phyloP scores from a whole-genome alignment of 169 alveolate species.

The Cryptosporidium xiaoi region DNA sequence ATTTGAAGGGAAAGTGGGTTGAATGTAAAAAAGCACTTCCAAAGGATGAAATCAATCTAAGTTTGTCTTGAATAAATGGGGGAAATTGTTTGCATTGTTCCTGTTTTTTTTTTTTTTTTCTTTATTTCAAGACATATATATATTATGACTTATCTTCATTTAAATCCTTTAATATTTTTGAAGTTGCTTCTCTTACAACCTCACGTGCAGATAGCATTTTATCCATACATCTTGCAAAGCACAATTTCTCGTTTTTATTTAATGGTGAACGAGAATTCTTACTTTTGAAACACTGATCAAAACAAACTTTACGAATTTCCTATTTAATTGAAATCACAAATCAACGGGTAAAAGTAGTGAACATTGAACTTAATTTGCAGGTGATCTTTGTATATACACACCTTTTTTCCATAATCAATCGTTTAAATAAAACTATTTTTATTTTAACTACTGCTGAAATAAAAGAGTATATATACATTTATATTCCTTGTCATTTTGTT shows the following conservation, averaged over 20 bases:
- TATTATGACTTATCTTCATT: neutral
- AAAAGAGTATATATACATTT: neutral
- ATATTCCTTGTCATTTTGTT: neutral
- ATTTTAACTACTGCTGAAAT: neutral
- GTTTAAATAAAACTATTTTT: neutral
- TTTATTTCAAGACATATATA: neutral
- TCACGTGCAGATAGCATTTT: conserved; percentile 44
- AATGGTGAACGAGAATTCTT: conserved; percentile 37
- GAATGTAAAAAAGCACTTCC: conserved; percentile 92
- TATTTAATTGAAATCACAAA: neutral
- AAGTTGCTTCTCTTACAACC: conserved; percentile 40
- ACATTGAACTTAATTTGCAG: neutral
- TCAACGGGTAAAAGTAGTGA: neutral
- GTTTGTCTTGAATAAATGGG: neutral
- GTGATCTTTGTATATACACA: neutral
- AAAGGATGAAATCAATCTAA: conserved; percentile 74
- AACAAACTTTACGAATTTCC: conserved; percentile 63
- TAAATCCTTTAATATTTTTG: conserved; percentile 5
- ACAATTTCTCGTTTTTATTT: conserved; percentile 39
- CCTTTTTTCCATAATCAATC: neutral
- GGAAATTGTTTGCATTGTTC: too few relatives aligned
- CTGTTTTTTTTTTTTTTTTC: too few relatives aligned
- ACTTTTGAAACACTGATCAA: conserved; percentile 48
- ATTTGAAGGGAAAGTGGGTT: conserved; percentile 87
- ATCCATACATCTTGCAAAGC: conserved; percentile 70